These are phyloP conservation scores for Vitis hybrid DNA, from an alignment of 177 flowering plant species.

Conservation along the genomic window DNA sequence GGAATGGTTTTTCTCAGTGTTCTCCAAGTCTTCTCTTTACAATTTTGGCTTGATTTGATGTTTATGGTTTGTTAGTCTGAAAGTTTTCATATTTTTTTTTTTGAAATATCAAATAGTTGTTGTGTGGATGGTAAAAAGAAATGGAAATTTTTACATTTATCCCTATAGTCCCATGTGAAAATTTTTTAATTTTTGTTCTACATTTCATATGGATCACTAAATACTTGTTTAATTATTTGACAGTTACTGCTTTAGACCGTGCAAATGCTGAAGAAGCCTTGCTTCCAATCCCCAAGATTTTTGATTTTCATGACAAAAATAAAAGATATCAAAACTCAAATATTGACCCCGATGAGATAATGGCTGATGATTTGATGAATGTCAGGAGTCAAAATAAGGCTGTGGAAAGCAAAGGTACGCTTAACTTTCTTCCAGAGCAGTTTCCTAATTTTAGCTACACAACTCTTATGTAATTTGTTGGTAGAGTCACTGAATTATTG, in stretches of 20 bases:
- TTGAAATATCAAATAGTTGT: too few relatives aligned
- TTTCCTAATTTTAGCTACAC: not conserved
- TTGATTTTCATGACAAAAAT: slow-evolving; percentile 41
- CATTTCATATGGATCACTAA: slow-evolving; percentile 12
- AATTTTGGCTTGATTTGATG: not conserved
- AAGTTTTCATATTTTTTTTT: not conserved
- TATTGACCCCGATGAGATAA: slow-evolving; percentile 21
- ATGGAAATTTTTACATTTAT: too few relatives aligned
- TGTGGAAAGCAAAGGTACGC: slow-evolving; percentile 35
- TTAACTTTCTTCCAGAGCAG: not conserved
- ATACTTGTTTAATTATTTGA: slow-evolving; percentile 16
- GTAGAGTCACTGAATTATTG: not conserved
- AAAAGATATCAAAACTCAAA: slow-evolving; percentile 19
- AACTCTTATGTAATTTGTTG: not conserved
- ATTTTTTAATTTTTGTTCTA: not conserved
- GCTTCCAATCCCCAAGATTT: slow-evolving; percentile 65
- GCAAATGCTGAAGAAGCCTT: slow-evolving; percentile 86
- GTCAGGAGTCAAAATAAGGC: slow-evolving; percentile 16
- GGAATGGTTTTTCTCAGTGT: too few relatives aligned
- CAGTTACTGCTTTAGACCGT: slow-evolving; percentile 88
- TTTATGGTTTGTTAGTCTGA: not conserved
- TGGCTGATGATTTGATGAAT: slow-evolving; percentile 21
- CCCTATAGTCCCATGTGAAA: too few relatives aligned
- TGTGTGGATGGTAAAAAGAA: too few relatives aligned
- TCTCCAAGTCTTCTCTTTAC: not conserved